Evolutionary conservation across 495 filamentous ascomycete genomes (phyloP).

Genomic region (Chaetomium tenue): DNA sequence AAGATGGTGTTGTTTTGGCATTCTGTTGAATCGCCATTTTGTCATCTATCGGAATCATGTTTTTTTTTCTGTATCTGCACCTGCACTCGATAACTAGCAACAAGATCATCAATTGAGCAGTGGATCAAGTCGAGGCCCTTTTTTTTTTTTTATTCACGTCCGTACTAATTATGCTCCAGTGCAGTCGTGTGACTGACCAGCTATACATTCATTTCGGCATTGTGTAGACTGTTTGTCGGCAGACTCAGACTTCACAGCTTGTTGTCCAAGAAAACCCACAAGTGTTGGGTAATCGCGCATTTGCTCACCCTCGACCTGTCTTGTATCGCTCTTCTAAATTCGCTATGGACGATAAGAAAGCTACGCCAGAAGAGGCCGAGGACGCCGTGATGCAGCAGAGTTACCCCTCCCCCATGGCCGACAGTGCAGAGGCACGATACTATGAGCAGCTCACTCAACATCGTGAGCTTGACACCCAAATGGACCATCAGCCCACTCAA

Average conservation of each 20-base stretch:
- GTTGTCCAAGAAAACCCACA: neutral
- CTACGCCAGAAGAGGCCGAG: slow-evolving; percentile 23
- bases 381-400: slow-evolving; percentile 31
- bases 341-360: slow-evolving; percentile 33
- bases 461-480: slow-evolving; percentile 27
- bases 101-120: slow-evolving; percentile 25
- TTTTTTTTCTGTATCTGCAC: neutral
- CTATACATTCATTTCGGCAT: slow-evolving; percentile 2
- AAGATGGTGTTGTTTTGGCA: slow-evolving; percentile 1
- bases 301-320: neutral
- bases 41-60: neutral
- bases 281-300: neutral
- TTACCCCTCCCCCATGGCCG: slow-evolving; percentile 33
- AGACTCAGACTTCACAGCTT: neutral
- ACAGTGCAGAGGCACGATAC: slow-evolving; percentile 31
- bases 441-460: slow-evolving; percentile 31
- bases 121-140: neutral
- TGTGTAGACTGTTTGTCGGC: neutral
- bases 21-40: neutral
- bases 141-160: neutral
- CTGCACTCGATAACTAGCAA: slow-evolving; percentile 10
- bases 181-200: slow-evolving; percentile 20
- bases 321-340: no score
- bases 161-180: slow-evolving; percentile 25
- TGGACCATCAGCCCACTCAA: slow-evolving; percentile 24